A percentile compares a stretch with the other conserved stretches of the same genome.
Conservation (phyloP, 129 eudicot species). For the Logfia minima region DNA sequence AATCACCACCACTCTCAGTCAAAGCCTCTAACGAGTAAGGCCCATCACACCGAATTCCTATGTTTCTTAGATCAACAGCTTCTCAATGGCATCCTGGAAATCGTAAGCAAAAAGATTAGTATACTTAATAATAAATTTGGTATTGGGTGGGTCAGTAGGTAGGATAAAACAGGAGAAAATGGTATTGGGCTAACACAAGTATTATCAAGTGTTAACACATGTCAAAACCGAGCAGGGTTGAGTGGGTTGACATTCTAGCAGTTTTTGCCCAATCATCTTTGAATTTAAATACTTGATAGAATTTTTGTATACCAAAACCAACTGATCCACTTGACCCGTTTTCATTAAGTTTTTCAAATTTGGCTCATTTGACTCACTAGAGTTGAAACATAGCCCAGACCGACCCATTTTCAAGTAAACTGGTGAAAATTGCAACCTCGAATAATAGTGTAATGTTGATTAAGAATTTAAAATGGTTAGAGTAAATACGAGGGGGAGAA, state of each 20-base stretch:
- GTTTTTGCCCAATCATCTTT: neutral
- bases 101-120: neutral
- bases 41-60: constrained; percentile 70
- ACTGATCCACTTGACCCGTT: neutral
- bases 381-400: neutral
- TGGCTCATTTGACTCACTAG: neutral
- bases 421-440: neutral
- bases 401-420: neutral
- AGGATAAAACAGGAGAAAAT: neutral
- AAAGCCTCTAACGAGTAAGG: constrained; percentile 66
- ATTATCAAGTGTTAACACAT: neutral
- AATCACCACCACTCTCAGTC: constrained; percentile 22
- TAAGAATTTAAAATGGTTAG: neutral
- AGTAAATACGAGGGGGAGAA: neutral
- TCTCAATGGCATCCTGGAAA: constrained; percentile 87
- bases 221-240: neutral
- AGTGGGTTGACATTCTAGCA: neutral
- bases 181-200: neutral
- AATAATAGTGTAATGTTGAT: neutral
- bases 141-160: neutral
- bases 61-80: constrained; percentile 58
- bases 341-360: neutral
- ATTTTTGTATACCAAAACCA: neutral
- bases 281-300: too few relatives aligned
- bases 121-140: neutral